phyloP scores from a whole-genome alignment of 2,329 filamentous ascomycete species.

The Colletotrichum musae region DNA sequence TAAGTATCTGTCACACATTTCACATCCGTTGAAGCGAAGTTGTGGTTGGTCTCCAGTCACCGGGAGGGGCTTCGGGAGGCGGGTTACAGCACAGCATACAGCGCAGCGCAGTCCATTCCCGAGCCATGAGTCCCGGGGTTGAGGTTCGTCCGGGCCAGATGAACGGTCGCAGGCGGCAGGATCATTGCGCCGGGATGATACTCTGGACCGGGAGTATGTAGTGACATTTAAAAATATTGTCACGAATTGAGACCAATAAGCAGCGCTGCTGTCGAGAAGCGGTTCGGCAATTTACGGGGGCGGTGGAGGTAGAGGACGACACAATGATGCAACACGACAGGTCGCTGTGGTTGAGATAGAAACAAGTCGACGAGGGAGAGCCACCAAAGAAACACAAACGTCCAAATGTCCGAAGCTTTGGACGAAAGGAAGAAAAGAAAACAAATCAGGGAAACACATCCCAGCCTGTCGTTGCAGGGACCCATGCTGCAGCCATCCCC shows the following conservation, averaged over 20 bases:
- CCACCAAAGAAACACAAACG: background rate
- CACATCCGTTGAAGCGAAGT: constrained; percentile 22
- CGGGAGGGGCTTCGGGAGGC: background rate
- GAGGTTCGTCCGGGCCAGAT: constrained; percentile 30
- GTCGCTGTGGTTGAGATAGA: no score
- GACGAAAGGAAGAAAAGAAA: constrained; percentile 22
- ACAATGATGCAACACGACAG: no score
- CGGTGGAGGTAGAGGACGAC: no score
- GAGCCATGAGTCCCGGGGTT: constrained; percentile 21
- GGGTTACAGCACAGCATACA: constrained; percentile 2
- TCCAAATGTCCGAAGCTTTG: constrained; percentile 7
- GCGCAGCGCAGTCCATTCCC: constrained; percentile 21
- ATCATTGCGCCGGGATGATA: constrained; percentile 16
- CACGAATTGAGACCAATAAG: no score
- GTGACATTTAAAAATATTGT: no score
- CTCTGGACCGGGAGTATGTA: background rate
- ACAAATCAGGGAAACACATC: constrained; percentile 18
- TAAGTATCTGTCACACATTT: constrained; percentile 23
- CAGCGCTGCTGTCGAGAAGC: no score
- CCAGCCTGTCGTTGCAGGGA: constrained; percentile 3
- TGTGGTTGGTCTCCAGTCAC: constrained; percentile 3
- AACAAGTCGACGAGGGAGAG: no score
- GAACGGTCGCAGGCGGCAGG: constrained; percentile 20
- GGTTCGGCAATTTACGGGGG: no score
- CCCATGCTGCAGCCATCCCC: constrained; percentile 18